Evolutionary conservation across 1,284 basidiomycete species (phyloP), one percentile per base, ranked within the genome.

Genomic region (Grifola frondosa): DNA sequence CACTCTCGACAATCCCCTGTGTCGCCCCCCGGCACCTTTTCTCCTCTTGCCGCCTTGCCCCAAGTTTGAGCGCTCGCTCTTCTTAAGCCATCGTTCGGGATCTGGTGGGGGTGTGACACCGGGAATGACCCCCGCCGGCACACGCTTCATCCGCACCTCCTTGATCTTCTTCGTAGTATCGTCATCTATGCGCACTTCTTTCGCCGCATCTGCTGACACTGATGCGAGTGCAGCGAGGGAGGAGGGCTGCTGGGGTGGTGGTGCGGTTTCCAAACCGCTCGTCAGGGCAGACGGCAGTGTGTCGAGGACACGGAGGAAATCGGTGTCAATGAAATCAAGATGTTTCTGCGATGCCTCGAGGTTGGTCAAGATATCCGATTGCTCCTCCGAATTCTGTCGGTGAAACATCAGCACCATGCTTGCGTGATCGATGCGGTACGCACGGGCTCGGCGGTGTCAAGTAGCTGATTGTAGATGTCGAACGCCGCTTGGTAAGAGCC

Each of bases 321-420:
- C 80, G 29, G 78, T 74, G 53, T 76, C 78, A 61, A 91, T 77
- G 68, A 94, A 94, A 57, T 90, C 84, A 44, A 90, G 77, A 61
- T 92, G 88, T 46, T 76, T 74, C 59, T 89, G 81, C 0, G 89
- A 77, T 2, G 91, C 88, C 34, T 79, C 73, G 44, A 92, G 78
- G 65, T 94, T 94, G 46, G 81, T 90, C 37, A 87, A 71, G 58
- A 94, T 83, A 60, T 94, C 91, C 6, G 84, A 78, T 59, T 90
- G 80, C 69, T 94, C 91, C 57, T 92, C 85, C n/a, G 89, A 84
- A 52, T 82, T 70, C 88, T 91, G 59, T 23, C 32, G 16, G 36
- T 17, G 21, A 28, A 30, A 21, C 28, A 23, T 29, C 17, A 41
- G 43, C 32, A 49, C 32, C 15, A 17, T 21, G 28, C 22, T 11